phyloP scores from a whole-genome alignment of 495 filamentous ascomycete genomes.

The Penicillium cinerascens region DNA sequence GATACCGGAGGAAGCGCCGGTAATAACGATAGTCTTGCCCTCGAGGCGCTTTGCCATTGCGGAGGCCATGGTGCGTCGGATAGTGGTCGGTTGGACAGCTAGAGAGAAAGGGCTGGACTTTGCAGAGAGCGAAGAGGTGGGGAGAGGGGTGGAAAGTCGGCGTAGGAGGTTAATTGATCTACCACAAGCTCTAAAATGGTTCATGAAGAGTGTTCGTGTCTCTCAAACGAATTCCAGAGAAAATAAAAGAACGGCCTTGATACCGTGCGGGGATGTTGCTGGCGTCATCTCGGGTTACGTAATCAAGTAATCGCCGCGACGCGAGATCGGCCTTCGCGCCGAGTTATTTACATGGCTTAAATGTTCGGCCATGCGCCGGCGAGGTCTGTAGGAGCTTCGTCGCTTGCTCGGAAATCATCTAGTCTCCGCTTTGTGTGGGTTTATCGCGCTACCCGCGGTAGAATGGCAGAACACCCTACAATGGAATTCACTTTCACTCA shows the following conservation, averaged over 20 bases:
- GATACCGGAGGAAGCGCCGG: conserved; percentile 92
- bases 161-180: conserved; percentile 30
- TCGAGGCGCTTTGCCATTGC: conserved; percentile 81
- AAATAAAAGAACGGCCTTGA: conserved; percentile 16
- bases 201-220: conserved; percentile 30
- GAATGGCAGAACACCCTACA: not conserved
- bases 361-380: not conserved
- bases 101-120: conserved; percentile 17
- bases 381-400: not conserved
- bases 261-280: conserved; percentile 23
- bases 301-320: conserved; percentile 12
- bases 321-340: conserved; percentile 8
- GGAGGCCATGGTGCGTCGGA: conserved; percentile 62
- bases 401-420: not conserved
- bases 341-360: not conserved
- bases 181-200: conserved; percentile 21
- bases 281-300: conserved; percentile 23
- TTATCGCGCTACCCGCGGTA: not conserved
- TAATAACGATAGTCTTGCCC: conserved; percentile 92
- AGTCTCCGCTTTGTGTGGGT: not conserved
- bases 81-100: conserved; percentile 19
- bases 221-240: conserved; percentile 9
- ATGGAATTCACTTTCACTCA: not conserved
- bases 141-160: conserved; percentile 16
- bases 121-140: conserved; percentile 16